Conservation (phyloP, 2,329 filamentous ascomycete species). For the Fusarium sp. region DNA sequence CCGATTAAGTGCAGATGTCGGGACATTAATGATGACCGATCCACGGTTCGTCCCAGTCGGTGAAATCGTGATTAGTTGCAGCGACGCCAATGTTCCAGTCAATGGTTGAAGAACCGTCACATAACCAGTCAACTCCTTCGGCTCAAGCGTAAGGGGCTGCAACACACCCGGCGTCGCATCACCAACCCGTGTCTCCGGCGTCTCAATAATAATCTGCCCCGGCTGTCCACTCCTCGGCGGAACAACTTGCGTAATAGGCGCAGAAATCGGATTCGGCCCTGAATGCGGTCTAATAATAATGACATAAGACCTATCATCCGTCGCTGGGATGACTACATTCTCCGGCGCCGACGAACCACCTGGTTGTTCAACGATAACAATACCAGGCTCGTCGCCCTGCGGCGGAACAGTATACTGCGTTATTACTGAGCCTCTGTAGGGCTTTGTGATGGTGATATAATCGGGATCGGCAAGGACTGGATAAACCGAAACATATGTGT, state of each 20-base stretch:
- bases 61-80: constrained; percentile 18
- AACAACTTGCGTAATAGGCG: constrained; percentile 25
- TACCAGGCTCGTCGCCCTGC: constrained; percentile 27
- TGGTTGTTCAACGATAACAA: constrained; percentile 33
- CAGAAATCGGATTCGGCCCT: constrained; percentile 22
- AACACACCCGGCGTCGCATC: not conserved
- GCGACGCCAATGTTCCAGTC: not conserved
- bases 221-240: constrained; percentile 16
- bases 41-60: constrained; percentile 32
- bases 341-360: constrained; percentile 19
- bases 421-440: constrained; percentile 30
- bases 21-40: constrained; percentile 31
- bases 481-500: constrained; percentile 42
- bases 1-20: not conserved
- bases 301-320: constrained; percentile 22
- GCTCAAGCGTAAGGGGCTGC: constrained; percentile 21
- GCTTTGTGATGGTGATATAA: constrained; percentile 37
- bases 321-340: constrained; percentile 32
- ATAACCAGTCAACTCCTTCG: constrained; percentile 11
- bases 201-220: constrained; percentile 36
- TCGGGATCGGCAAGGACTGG: constrained; percentile 34
- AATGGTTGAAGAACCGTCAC: constrained; percentile 32
- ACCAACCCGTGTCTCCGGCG: constrained; percentile 19
- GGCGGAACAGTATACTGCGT: constrained; percentile 34
- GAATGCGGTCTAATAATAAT: constrained; percentile 36